Base-by-base conservation (phyloP, 2,329 filamentous ascomycete genomes). In the Pseudogymnoascus sp. region DNA sequence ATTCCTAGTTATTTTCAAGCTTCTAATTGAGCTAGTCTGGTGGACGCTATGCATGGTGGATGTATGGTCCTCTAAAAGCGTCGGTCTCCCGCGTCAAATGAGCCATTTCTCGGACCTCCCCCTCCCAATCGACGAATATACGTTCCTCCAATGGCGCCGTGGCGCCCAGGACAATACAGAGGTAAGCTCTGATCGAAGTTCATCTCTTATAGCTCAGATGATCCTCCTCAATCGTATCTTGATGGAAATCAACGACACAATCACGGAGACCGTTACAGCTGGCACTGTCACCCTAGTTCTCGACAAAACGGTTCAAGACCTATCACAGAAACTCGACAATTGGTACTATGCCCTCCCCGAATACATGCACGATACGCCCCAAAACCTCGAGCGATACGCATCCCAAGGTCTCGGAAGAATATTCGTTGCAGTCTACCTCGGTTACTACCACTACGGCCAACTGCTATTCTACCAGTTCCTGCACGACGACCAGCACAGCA, bases 401-500 rank as follows among this genome's bases (percentile, higher is more conserved):
- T 65, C 68, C 0, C 68, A 74, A 30, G 76, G 77, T 1, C 72
- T 79, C 3, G 78, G 78, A 2, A 71, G 75, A 4, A 72, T 75
- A 19, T 80, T 79, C 61, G 74, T 77, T 1, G 76, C 76, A 1
- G 71, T 81, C 1, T 76, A 80, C 64, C 68, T 80, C 2, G 77
- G 78, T 3, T 80, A 79, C 63, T 76, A 80, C 59, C 74, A 80
- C 66, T 79, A 76, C 64, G 72, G 74, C 4, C 75, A 78, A 60
- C 70, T 80, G n/a, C 73, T 81, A 4, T 79, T 76, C 68, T 81
- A 80, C 63, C 77, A 76, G 60, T 80, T 78, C 64, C 71, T 80
- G 0, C 73, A 75, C 49, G 69, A 72, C 22, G 68, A 72, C 25
- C 65, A 66, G 4, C 65, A 68, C 30, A 58, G 62, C 2, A 62